phyloP scores from a whole-genome alignment of 2,329 filamentous ascomycete species.

The Colletotrichum trifolii region DNA sequence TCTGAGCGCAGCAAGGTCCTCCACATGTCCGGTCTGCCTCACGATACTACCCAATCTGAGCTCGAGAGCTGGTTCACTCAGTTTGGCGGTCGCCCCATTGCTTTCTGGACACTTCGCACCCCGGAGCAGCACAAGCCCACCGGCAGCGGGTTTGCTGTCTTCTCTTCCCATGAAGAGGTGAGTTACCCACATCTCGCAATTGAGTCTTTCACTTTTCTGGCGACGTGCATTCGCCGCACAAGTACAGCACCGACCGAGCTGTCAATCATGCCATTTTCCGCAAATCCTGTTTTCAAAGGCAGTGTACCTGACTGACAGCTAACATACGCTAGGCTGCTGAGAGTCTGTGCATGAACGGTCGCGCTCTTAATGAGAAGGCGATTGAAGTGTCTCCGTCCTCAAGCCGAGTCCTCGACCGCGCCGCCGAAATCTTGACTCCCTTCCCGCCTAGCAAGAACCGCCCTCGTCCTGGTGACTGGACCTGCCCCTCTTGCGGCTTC shows the following conservation, averaged over 20 bases:
- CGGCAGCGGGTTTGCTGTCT: slow-evolving; percentile 96
- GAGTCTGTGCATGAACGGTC: slow-evolving; percentile 98
- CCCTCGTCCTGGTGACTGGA: slow-evolving; percentile 97
- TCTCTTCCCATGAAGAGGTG: slow-evolving; percentile 99
- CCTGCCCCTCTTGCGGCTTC: slow-evolving; percentile 97
- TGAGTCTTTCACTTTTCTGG: not conserved
- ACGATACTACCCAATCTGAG: slow-evolving; percentile 98
- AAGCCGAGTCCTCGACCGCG: slow-evolving; percentile 94
- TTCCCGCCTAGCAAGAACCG: slow-evolving; percentile 99
- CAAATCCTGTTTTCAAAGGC: not conserved
- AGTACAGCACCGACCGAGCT: not conserved
- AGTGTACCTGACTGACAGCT: not conserved
- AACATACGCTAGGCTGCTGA: slow-evolving; percentile 80
- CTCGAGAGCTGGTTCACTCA: slow-evolving; percentile 99
- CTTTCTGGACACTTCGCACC: slow-evolving; percentile 97
- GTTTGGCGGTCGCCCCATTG: slow-evolving; percentile 96
- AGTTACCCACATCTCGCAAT: slow-evolving; percentile 47
- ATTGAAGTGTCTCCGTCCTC: slow-evolving; percentile 98
- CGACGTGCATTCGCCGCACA: not conserved
- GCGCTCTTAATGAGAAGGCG: slow-evolving; percentile 97
- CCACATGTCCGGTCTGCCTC: slow-evolving; percentile 96
- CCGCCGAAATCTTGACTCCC: slow-evolving; percentile 93
- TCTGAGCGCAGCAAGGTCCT: slow-evolving; percentile 97
- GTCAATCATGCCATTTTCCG: slow-evolving; percentile 1
- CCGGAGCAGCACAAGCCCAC: slow-evolving; percentile 99